These are phyloP conservation scores for Coemansia sp. DNA, from an alignment of 371 early-diverging fungal genomes.

Conservation along the genomic window DNA sequence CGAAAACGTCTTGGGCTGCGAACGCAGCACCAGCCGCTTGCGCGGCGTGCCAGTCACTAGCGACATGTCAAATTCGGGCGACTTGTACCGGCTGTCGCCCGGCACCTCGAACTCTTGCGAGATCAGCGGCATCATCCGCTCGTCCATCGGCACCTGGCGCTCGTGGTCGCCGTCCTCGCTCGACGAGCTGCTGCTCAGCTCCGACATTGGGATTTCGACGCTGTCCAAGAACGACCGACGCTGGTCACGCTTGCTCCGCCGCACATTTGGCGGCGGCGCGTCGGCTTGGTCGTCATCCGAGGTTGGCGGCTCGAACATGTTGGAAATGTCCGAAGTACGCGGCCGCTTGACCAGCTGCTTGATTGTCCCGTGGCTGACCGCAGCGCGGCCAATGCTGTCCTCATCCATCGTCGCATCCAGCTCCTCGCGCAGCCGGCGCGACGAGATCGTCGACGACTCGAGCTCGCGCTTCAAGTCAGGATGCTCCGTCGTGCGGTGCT, in stretches of 20 bases:
- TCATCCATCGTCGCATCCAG: slow-evolving; percentile 20
- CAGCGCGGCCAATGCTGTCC: neutral
- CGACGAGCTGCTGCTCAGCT: slow-evolving; percentile 9
- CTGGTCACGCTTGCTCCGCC: slow-evolving; percentile 1
- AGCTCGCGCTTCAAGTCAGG: slow-evolving; percentile 42
- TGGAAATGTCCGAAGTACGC: slow-evolving; percentile 19
- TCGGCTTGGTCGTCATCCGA: slow-evolving; percentile 11
- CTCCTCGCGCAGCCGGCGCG: slow-evolving; percentile 34
- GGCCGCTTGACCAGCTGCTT: slow-evolving; percentile 34
- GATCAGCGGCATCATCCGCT: neutral
- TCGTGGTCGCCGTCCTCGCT: neutral
- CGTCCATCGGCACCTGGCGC: neutral
- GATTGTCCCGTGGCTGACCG: slow-evolving; percentile 31
- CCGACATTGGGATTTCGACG: slow-evolving; percentile 34
- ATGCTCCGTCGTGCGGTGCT: slow-evolving; percentile 18
- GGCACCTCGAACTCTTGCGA: slow-evolving; percentile 44
- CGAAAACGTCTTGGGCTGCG: slow-evolving; percentile 22
- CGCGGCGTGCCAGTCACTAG: slow-evolving; percentile 18
- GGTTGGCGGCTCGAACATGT: slow-evolving; percentile 23
- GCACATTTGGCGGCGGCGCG: neutral
- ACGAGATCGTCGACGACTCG: slow-evolving; percentile 30
- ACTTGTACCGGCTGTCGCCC: slow-evolving; percentile 15
- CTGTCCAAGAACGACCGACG: slow-evolving; percentile 47
- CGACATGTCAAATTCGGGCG: slow-evolving; percentile 5
- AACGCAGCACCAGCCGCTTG: slow-evolving; percentile 39